Base-by-base conservation (phyloP, 1,139 yeast species). In the Candida tropicalis region DNA sequence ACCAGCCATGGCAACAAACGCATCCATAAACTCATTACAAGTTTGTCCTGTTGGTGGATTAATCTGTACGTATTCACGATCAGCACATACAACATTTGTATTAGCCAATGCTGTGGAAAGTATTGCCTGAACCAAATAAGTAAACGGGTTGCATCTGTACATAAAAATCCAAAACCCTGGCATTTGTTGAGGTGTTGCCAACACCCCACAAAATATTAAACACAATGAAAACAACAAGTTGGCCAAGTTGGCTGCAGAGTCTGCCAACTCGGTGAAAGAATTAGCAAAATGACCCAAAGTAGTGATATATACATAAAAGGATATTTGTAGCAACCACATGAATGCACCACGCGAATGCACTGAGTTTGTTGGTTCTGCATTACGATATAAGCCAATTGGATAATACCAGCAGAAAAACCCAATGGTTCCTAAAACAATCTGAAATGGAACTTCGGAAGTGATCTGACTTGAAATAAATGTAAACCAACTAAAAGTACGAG, bases 371-470 rank as follows among this genome's bases (percentile, higher is more conserved):
- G 62, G 56, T 5, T 61, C 63, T 4, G 89, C 86, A 59, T 83
- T 84, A 6, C 55, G 43, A 56, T 82, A 79, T 43, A 82, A 68
- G 1, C 95, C 96, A 50, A 87, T 79, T 7, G 96, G 95, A 59
- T 86, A 89, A 64, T 87, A 89, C 82, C 87, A 87, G 48, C 84
- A 77, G 59, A 87, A 78, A 67, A 74, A 89, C 4, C 84, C 75
- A 5, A 86, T 22, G 1, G 90, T 82, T 50, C 90, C 90, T 44
- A 77, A 70, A 3, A 81, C 48, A n/a, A 81, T 53, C 57, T 85
- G 86, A 84, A 87, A 86, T 25, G 96, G 96, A 32, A 87, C 61
- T 59, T 89, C 97, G 24, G 79, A 82, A 15, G 82, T 63, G 38
- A 88, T 71, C 64, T 87, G 91, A 24, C 87, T 80, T 27, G 73